Evolutionary conservation across 2,329 filamentous ascomycete species (phyloP), one percentile per base, ranked within the genome.

Genomic region (Epichloe scottii): DNA sequence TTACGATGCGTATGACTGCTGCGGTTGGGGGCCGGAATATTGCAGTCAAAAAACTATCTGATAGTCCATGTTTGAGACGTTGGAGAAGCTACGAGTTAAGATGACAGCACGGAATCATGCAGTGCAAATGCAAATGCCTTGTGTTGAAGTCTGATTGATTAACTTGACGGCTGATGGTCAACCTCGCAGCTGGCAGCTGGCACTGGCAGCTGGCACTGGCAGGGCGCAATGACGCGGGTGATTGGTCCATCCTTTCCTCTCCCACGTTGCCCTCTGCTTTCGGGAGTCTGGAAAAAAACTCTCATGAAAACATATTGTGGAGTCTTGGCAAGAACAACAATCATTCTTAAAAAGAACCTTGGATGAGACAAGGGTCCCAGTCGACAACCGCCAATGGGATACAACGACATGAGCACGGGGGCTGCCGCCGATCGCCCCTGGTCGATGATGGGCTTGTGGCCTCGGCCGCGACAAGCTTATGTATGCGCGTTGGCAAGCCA

Each of bases 321-420:
- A 23, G 23, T 23, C 23, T 5, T 7, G 23, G 46, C 12, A 30
- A 48, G 10, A 4, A 30, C 11, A 48, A 48, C 46, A 43, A 46
- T 46, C 51, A 48, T 53, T 65, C 68, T 37, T 67, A 67, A 45
- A 50, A 50, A 39, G 48, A 44, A 50, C 19, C 48, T 46, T 50
- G 42, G 35, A 26, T 26, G 0, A n/a, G 21, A 14, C n/a, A 4
- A 39, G 14, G 23, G 21, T 34, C 46, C 46, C 26, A 17, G 38
- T 34, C 37, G 6, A n/a, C 19, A 23, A 33, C 26, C 46, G 46
- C 51, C 51, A 52, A 52, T 52, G 14, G 37, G 45, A 33, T 35
- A 10, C 50, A 26, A 41, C 17, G 5, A 46, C 37, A 14, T 34
- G 42, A 44, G 51, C 51, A 52, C 51, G 46, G 42, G 50, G 46